Evolutionary conservation across 2,329 filamentous ascomycete species (phyloP).

Genomic region (Aspergillus phoenicis): DNA sequence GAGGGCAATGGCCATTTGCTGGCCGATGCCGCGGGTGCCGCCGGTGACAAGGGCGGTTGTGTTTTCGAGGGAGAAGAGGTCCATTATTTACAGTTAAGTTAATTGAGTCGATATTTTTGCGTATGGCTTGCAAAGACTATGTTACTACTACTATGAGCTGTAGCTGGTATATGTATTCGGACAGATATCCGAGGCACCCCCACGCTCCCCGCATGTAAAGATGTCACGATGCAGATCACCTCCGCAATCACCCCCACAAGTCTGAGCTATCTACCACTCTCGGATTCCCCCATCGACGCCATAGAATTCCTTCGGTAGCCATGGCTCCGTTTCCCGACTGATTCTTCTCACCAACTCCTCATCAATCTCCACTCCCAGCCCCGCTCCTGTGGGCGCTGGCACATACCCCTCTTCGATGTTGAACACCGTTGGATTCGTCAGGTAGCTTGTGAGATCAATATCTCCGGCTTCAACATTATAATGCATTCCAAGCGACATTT

Average conservation of each 20-base stretch:
- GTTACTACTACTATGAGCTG: neutral
- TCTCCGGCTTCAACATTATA: conserved; percentile 68
- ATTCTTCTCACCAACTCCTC: conserved; percentile 67
- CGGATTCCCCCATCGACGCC: conserved; percentile 67
- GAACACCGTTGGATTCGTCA: conserved; percentile 66
- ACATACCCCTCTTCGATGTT: conserved; percentile 69
- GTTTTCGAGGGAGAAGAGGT: conserved; percentile 27
- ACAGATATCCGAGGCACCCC: neutral
- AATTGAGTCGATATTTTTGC: no score
- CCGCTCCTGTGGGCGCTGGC: conserved; percentile 60
- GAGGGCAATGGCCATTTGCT: conserved; percentile 30
- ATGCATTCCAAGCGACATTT: conserved; percentile 79
- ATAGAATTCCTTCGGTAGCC: conserved; percentile 68
- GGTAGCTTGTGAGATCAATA: conserved; percentile 67
- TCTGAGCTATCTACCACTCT: conserved; percentile 60
- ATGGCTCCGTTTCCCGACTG: conserved; percentile 61
- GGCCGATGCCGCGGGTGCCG: conserved; percentile 41
- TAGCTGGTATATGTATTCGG: neutral
- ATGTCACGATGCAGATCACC: neutral
- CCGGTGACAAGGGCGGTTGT: conserved; percentile 40
- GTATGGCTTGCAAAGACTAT: neutral
- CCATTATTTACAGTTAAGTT: conserved; percentile 13
- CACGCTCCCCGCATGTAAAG: neutral
- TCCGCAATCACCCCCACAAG: neutral
- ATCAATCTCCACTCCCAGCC: conserved; percentile 71